Base-by-base conservation (phyloP, 1,284 basidiomycete species). In the Boletus hoseneyae region DNA sequence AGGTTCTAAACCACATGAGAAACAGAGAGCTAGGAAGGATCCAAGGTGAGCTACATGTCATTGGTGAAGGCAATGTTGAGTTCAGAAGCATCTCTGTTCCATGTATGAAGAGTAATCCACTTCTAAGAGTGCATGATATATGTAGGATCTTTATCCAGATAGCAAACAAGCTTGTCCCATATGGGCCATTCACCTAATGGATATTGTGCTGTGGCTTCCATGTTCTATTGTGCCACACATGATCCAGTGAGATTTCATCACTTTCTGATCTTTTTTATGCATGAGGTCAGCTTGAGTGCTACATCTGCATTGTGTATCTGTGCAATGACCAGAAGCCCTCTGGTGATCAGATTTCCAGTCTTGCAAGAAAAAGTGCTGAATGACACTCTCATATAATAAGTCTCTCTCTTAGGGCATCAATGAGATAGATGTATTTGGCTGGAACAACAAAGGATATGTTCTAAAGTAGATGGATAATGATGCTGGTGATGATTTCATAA, bases 291-390 rank as follows among this genome's bases (percentile, higher is more conserved):
- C 35, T 7, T 30, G 16, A 15, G 16, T 15, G 3, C 7, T 6
- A 53, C 27, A 1, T 53, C 48, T 16, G 35, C 36, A 12, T 37
- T 0, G 7, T 53, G 41, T 0, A 0, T 10, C n/a, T 47, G 45
- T 0, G 33, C 1, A 1, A 53, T 53, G 11, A 27, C 23, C 0
- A 2, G 36, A 33, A 51, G 35, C 16, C 43, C 33, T 32, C 52
- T 49, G 2, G 48, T 51, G 5, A 19, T 4, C 1, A 32, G 36
- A 51, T n/a, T 53, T 18, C 32, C 51, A 7, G 33, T 53, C 52
- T 16, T 53, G 52, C 32, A 53, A 25, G 49, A 53, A 53, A 15
- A 53, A 53, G 6, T 39, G 16, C 9, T 52, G 40, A 23, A 51
- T 40, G 13, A 53, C 21, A 0, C 40, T 44, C 21, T 51, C 33